Evolutionary conservation across 257 asterid species (phyloP).

Genomic region (Solanum etuberosum): DNA sequence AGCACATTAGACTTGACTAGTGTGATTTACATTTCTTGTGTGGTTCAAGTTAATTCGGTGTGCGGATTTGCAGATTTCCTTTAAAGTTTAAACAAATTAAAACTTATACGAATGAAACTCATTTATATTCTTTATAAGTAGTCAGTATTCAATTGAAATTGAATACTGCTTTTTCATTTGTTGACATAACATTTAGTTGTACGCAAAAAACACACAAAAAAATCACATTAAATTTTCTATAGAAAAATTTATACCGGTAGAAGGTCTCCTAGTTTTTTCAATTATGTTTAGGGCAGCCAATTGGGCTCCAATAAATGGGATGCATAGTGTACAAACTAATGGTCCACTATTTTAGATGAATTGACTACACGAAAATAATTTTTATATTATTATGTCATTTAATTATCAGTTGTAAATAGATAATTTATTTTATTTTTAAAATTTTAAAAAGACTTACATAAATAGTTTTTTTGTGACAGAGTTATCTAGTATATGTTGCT

Average conservation of each 20-base stretch:
- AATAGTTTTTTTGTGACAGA: background rate
- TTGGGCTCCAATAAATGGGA: background rate
- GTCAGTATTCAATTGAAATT: background rate
- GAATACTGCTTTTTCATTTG: background rate
- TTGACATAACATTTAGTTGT: background rate
- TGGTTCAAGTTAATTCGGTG: no score
- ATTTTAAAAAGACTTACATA: background rate
- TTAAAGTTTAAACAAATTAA: background rate
- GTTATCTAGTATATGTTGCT: no score
- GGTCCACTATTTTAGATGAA: background rate
- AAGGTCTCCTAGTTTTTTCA: background rate
- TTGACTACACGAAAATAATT: background rate
- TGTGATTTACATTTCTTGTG: no score
- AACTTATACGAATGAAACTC: background rate
- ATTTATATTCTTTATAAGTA: background rate
- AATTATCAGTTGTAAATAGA: background rate
- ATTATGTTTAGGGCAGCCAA: background rate
- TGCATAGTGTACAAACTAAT: background rate
- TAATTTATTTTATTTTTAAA: background rate
- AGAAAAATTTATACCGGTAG: background rate
- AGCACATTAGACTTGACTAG: fast-evolving
- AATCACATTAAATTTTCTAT: background rate
- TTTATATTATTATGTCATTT: background rate
- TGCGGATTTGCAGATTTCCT: no score
- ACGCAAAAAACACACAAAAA: background rate